Base-by-base conservation (phyloP, 1,284 basidiomycete genomes). In the Ustilago vetiveriae region DNA sequence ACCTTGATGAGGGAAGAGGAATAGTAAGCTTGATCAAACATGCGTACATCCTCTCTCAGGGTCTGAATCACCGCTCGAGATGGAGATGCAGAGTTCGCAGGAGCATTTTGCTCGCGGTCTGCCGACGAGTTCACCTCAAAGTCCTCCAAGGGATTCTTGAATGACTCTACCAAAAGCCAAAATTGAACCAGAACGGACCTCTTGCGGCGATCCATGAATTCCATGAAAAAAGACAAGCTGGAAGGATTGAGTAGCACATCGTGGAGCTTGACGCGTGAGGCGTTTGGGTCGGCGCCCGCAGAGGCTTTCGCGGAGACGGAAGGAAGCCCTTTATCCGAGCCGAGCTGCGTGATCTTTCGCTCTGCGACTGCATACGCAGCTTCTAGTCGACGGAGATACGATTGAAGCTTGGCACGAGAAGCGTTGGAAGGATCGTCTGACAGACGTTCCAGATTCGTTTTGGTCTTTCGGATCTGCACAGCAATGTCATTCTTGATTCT, bases 81-180 rank as follows among this genome's bases (percentile, higher is more conserved):
- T 7, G 62, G 57, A 7, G 50, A 36, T 5, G 51, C 42, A 13
- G 59, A 41, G 13, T 45, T 54, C 3, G 66, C 50, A 9, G 59
- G 47, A n/a, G 48, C 43, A 21, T 33, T 21, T 17, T 69, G 71
- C 19, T 70, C 64, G 2, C 40, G 55, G 87, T 85, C 72, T 90
- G 87, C 36, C 3, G 52, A 27, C 85, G 85, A 9, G 82, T 80
- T 21, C 84, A 48, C 24, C 16, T 60, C 67, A 17, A 57, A 44
- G 14, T 72, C 67, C 30, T 97, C 94, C 17, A 98, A 85, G 0
- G 95, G 95, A 72, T 95, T 92, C 83, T 97, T 98, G 86, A 98
- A 94, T 46, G 92, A 92, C 82, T 98, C 93, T 1, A 98, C 92
- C 0, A 92, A 92, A 3, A 98, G 85, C 95, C 95, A 98, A 83